A percentile compares a stretch with the other conserved stretches of the same genome.
Conservation (phyloP, 441 rosid species). For the Adansonia grandidieri region DNA sequence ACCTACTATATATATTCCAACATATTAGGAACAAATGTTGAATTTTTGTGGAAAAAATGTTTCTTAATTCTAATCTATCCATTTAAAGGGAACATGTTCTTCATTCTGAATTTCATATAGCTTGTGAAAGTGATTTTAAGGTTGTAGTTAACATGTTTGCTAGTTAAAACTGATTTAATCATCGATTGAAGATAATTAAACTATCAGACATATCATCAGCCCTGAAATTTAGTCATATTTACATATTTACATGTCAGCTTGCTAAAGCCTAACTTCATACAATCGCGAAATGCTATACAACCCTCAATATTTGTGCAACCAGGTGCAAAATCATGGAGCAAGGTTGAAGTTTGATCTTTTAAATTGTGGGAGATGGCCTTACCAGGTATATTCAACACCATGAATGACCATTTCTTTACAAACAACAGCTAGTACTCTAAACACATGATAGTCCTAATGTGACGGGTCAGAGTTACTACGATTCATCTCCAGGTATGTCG, state of each 20-base stretch:
- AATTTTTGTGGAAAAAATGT: not conserved
- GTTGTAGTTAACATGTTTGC: not conserved
- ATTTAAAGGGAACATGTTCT: not conserved
- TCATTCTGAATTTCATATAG: not conserved
- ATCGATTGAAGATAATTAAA: no score
- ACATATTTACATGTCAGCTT: no score
- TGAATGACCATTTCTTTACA: not conserved
- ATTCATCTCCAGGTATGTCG: slow-evolving; percentile 31
- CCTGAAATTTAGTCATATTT: not conserved
- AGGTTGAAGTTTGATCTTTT: slow-evolving; percentile 15
- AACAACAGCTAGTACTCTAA: slow-evolving; percentile 27
- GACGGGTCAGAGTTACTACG: not conserved
- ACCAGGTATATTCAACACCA: not conserved
- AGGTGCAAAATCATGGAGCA: slow-evolving; percentile 30
- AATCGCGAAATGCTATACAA: not conserved
- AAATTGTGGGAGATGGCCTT: slow-evolving; percentile 26
- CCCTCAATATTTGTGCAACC: not conserved
- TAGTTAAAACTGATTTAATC: not conserved
- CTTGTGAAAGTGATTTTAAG: not conserved
- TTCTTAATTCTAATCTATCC: not conserved
- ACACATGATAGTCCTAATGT: slow-evolving; percentile 20
- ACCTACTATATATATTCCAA: no score
- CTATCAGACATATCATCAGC: not conserved
- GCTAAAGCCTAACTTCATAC: not conserved
- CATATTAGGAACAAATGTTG: not conserved